Conservation (phyloP, 2,329 filamentous ascomycete genomes). For the Hypoxylon sp. region DNA sequence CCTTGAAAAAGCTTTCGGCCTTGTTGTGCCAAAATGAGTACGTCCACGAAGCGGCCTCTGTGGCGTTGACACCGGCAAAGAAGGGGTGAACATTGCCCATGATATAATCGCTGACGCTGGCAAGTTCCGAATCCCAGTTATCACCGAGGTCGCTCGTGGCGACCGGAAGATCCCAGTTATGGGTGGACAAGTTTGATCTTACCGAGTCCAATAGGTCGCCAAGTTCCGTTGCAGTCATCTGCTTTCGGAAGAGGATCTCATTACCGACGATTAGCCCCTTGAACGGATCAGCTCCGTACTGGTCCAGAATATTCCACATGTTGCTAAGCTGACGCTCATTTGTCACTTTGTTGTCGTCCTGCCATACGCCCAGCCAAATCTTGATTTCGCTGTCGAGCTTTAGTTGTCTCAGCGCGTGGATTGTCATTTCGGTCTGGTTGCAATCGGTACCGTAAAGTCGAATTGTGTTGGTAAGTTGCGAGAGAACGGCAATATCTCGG, state of each 20-base stretch:
- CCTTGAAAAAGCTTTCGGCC: conserved; percentile 73
- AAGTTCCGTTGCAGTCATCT: conserved; percentile 75
- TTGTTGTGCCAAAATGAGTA: conserved; percentile 81
- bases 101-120: conserved; percentile 80
- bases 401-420: conserved; percentile 82
- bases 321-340: conserved; percentile 84
- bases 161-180: conserved; percentile 77
- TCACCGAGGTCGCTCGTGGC: conserved; percentile 91
- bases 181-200: conserved; percentile 75
- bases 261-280: conserved; percentile 86
- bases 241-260: conserved; percentile 80
- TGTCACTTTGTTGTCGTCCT: conserved; percentile 84
- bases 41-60: conserved; percentile 82
- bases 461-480: conserved; percentile 87
- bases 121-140: conserved; percentile 81
- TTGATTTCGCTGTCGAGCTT: conserved; percentile 79
- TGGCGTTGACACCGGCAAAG: conserved; percentile 81
- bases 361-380: conserved; percentile 95
- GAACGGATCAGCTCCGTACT: conserved; percentile 76
- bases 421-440: conserved; percentile 94
- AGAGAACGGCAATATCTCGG: conserved; percentile 88
- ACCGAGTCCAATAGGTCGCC: conserved; percentile 74
- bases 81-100: conserved; percentile 99
- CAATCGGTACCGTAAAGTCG: conserved; percentile 96
- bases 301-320: conserved; percentile 85